These are phyloP conservation scores for Nicotiana undulata DNA, from an alignment of 257 asterid species.

Conservation along the genomic window DNA sequence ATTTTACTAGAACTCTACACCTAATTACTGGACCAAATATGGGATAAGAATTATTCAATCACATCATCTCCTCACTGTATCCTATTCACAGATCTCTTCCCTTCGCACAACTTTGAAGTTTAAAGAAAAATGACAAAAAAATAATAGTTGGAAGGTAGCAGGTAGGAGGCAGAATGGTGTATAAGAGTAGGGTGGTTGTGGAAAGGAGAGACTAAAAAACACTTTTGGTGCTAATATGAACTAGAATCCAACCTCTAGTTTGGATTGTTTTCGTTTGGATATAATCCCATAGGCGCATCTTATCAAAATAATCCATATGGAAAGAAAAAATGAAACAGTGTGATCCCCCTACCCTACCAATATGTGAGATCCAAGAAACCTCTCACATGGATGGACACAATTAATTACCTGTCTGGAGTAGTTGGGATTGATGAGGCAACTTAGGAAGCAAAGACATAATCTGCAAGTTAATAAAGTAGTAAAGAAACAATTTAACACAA, in stretches of 20 bases:
- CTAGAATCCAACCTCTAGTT: not conserved
- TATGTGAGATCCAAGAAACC: not conserved
- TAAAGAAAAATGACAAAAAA: too few species aligned
- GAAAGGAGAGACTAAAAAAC: not conserved
- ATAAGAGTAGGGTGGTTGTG: not conserved
- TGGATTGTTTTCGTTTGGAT: not conserved
- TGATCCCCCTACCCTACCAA: not conserved
- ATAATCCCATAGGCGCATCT: not conserved
- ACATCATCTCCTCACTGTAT: not conserved
- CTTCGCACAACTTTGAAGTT: not conserved
- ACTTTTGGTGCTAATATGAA: not conserved
- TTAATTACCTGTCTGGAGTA: conserved; percentile 83
- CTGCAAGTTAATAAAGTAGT: conserved; percentile 30
- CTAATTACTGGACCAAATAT: not conserved
- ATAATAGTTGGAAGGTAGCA: not conserved
- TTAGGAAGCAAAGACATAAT: conserved; percentile 82
- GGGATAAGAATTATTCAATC: not conserved
- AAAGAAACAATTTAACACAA: not conserved
- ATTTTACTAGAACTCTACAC: not conserved
- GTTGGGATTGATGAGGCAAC: conserved; percentile 89
- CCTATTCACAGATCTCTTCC: not conserved
- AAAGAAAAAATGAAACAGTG: not conserved
- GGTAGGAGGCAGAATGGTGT: not conserved
- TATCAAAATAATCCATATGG: not conserved
- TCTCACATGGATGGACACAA: not conserved